These are phyloP conservation scores for Syzygium malaccense DNA, from an alignment of 441 rosid species.

Conservation along the genomic window DNA sequence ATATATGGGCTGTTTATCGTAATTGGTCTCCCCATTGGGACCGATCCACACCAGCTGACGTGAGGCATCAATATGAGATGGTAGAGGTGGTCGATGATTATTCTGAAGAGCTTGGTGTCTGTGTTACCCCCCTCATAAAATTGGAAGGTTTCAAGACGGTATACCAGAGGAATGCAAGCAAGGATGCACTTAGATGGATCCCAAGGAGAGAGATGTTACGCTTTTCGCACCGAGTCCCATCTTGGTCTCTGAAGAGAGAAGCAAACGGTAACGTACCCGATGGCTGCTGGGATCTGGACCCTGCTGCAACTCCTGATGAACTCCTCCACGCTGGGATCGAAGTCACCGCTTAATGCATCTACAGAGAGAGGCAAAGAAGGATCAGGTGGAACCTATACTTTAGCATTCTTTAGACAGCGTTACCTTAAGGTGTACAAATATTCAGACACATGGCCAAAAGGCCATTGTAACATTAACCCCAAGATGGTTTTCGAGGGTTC, in stretches of 20 bases:
- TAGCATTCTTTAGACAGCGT: conserved; percentile 45
- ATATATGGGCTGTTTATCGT: conserved; percentile 89
- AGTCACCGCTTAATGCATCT: conserved; percentile 19
- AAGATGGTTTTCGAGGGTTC: conserved; percentile 31
- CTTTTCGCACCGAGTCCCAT: conserved; percentile 86
- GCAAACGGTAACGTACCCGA: conserved; percentile 39
- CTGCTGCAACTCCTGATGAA: conserved; percentile 97
- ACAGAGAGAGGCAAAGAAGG: conserved; percentile 21
- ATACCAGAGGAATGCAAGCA: conserved; percentile 48
- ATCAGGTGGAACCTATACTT: conserved; percentile 32
- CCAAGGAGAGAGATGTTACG: conserved; percentile 88
- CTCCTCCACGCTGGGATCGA: conserved; percentile 51
- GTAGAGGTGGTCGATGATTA: conserved; percentile 91
- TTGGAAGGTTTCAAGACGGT: conserved; percentile 82
- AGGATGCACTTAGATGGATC: conserved; percentile 69
- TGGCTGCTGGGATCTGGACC: conserved; percentile 93
- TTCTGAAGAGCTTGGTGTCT: conserved; percentile 84
- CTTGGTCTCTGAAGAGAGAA: conserved; percentile 74
- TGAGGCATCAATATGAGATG: conserved; percentile 95
- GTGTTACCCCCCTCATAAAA: conserved; percentile 66
- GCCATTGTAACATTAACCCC: conserved; percentile 36
- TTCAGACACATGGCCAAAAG: conserved; percentile 36
- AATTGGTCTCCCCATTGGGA: conserved; percentile 91
- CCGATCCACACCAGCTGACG: conserved; percentile 65
- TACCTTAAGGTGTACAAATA: conserved; percentile 65